phyloP scores from a whole-genome alignment of 2,329 filamentous ascomycete genomes.

The Aplosporella prunicola region DNA sequence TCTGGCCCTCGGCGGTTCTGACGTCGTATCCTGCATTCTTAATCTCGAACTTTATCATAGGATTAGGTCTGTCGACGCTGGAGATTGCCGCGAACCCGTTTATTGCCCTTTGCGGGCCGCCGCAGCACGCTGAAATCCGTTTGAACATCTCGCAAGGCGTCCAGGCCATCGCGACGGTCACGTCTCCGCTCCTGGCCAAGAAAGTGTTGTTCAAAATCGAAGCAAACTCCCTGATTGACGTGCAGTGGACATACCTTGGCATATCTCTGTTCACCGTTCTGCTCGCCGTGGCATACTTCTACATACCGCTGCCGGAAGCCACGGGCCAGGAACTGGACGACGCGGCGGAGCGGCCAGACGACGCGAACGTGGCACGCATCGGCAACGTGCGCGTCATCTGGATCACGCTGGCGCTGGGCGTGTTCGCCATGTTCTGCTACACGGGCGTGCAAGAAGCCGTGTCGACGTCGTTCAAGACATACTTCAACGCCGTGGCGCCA shows the following conservation, averaged over 20 bases:
- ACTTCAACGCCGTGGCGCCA: constrained; percentile 33
- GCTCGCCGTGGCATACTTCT: constrained; percentile 51
- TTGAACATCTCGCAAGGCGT: constrained; percentile 53
- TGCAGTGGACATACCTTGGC: constrained; percentile 57
- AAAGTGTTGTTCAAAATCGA: constrained; percentile 47
- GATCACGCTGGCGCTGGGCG: constrained; percentile 46
- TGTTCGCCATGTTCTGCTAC: constrained; percentile 51
- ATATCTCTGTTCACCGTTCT: constrained; percentile 52
- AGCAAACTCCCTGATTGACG: constrained; percentile 46
- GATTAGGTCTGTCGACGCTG: constrained; percentile 49
- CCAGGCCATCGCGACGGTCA: constrained; percentile 50
- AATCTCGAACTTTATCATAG: constrained; percentile 54
- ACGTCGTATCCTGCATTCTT: constrained; percentile 52
- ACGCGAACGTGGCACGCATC: constrained; percentile 33
- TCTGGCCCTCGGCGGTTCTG: constrained; percentile 56
- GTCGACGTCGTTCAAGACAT: constrained; percentile 38
- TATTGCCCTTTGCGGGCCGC: constrained; percentile 51
- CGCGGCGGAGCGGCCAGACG: constrained; percentile 42
- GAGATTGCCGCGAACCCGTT: constrained; percentile 55
- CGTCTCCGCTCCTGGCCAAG: constrained; percentile 50
- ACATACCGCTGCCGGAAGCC: constrained; percentile 53
- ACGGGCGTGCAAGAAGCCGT: constrained; percentile 51
- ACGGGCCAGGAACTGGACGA: constrained; percentile 51
- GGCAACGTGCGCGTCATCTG: constrained; percentile 43
- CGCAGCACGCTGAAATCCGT: constrained; percentile 50